These are phyloP conservation scores for Purpureocillium lavendulum DNA, from an alignment of 2,329 filamentous ascomycete genomes.

Conservation along the genomic window DNA sequence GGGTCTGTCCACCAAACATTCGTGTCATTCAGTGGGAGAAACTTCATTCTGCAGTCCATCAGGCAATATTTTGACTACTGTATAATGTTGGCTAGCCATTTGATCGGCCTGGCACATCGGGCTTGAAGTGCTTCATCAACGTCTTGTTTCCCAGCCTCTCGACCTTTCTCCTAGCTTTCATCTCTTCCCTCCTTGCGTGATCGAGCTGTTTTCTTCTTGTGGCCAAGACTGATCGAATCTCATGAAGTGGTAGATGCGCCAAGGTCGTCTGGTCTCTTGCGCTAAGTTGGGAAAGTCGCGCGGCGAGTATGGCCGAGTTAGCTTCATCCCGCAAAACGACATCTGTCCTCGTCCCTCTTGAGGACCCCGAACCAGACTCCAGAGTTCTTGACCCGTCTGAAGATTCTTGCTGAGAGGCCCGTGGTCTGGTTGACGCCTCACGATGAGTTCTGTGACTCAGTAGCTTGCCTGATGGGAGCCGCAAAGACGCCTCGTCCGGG, in stretches of 20 bases:
- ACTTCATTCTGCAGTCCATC: too few relatives aligned
- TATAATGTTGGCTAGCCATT: not conserved
- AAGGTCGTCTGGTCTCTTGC: slow-evolving; percentile 9
- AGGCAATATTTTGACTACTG: too few relatives aligned
- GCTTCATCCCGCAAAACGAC: not conserved
- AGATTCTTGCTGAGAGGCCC: not conserved
- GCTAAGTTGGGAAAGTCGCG: slow-evolving; percentile 8
- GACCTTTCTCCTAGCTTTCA: slow-evolving; percentile 7
- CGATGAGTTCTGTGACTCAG: slow-evolving; percentile 14
- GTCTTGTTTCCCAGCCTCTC: slow-evolving; percentile 9
- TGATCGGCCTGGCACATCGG: not conserved
- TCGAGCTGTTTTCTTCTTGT: slow-evolving; percentile 7
- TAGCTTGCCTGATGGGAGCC: slow-evolving; percentile 26
- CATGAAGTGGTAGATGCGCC: slow-evolving; percentile 8
- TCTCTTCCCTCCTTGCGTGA: slow-evolving; percentile 7
- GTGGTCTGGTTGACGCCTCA: not conserved
- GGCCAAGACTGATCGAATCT: slow-evolving; percentile 11
- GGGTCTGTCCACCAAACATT: too few relatives aligned
- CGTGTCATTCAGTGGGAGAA: too few relatives aligned
- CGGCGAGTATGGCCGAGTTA: not conserved
- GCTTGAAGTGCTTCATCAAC: slow-evolving; percentile 9
- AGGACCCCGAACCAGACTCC: too few relatives aligned
- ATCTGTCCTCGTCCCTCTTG: not conserved
- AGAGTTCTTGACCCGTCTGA: too few relatives aligned
- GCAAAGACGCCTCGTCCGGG: slow-evolving; percentile 3